phyloP scores from a whole-genome alignment of 148 eudicot genomes.

The Rheum nobile region DNA sequence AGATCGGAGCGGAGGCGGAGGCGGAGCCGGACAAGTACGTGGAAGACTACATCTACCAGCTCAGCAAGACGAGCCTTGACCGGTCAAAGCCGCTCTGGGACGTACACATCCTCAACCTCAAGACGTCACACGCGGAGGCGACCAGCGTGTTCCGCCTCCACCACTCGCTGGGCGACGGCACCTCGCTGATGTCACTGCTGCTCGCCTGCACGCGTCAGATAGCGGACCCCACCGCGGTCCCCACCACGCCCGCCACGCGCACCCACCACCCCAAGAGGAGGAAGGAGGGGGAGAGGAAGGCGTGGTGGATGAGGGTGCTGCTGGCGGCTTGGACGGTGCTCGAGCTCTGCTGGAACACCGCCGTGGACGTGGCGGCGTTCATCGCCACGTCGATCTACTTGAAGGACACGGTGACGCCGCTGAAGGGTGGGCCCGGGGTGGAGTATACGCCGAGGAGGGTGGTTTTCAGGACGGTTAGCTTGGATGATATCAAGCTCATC shows the following conservation, averaged over 20 bases:
- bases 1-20: not conserved
- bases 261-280: conserved; percentile 2
- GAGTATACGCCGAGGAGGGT: conserved; percentile 16
- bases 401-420: conserved; percentile 17
- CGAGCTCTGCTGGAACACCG: conserved; percentile 18
- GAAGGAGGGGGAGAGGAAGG: not conserved
- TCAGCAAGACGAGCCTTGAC: conserved; percentile 16
- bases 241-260: conserved; percentile 12
- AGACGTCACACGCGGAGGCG: conserved; percentile 11
- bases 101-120: conserved; percentile 21
- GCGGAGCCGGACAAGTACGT: conserved; percentile 16
- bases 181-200: conserved; percentile 20
- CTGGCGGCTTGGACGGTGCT: conserved; percentile 1
- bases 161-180: conserved; percentile 27
- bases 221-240: conserved; percentile 12
- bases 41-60: conserved; percentile 23
- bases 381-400: conserved; percentile 17
- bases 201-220: conserved; percentile 21
- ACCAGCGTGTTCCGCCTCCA: conserved; percentile 15
- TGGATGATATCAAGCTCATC: conserved; percentile 26
- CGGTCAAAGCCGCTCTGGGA: conserved; percentile 24
- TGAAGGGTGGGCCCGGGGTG: conserved; percentile 15
- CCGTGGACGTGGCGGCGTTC: conserved; percentile 13
- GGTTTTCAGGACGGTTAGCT: conserved; percentile 14
- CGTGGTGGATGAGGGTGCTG: conserved; percentile 5